Percentiles rank a stretch among this genome's conserved stretches.
Conservation (phyloP, 2,329 filamentous ascomycete species). For the Fusarium chuoi region DNA sequence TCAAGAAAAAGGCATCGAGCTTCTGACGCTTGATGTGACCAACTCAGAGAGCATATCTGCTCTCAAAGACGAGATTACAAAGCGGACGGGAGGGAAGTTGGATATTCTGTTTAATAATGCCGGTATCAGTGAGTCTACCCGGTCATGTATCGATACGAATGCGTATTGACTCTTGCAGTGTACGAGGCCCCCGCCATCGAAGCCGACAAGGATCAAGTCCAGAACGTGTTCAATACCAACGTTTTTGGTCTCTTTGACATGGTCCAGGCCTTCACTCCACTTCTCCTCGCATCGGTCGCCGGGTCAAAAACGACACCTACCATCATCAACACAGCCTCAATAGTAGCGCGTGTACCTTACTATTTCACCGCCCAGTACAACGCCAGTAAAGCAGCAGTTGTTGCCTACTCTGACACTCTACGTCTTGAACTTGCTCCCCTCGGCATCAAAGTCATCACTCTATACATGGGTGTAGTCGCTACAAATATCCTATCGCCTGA, state of each 20-base stretch:
- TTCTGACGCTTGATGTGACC: conserved; percentile 5
- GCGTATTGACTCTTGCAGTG: not conserved
- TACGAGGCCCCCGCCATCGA: conserved; percentile 21
- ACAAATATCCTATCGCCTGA: not conserved
- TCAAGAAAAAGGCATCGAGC: conserved; percentile 12
- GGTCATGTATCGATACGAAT: too few species aligned
- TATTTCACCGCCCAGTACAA: conserved; percentile 12
- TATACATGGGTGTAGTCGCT: conserved; percentile 16
- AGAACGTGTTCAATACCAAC: not conserved
- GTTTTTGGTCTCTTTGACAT: conserved; percentile 9
- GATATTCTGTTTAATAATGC: conserved; percentile 21
- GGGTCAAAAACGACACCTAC: not conserved
- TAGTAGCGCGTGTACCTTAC: not conserved
- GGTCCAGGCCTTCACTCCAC: conserved; percentile 6
- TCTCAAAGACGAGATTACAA: not conserved
- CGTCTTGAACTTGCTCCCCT: conserved; percentile 3
- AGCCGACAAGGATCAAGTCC: not conserved
- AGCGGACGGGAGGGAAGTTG: not conserved
- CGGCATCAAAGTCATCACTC: not conserved
- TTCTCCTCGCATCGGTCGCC: not conserved
- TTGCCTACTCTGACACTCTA: conserved; percentile 16
- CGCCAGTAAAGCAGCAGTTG: conserved; percentile 18
- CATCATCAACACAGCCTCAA: conserved; percentile 8
- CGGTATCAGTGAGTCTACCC: not conserved
- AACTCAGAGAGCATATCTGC: not conserved